Evolutionary conservation across 148 eudicot genomes (phyloP), one percentile per base, ranked within the genome.

Genomic region (Vaccinium macrocarpon): DNA sequence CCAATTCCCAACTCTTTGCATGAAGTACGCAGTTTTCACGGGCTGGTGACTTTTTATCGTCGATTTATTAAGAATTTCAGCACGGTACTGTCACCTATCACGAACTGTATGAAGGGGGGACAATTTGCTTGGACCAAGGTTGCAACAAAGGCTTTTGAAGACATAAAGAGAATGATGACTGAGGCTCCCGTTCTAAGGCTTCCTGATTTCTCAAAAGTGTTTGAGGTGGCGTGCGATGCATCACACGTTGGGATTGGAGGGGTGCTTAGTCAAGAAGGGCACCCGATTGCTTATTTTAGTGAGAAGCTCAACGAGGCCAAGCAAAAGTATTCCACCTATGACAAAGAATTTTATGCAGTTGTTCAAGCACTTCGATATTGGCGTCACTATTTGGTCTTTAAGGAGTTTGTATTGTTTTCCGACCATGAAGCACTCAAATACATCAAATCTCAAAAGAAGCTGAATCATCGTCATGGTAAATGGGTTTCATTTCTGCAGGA

Each of bases 401-500:
- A 9, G 70, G 70, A n/a, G 70, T 62, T n/a, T 62, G 70, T 23
- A n/a, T 62, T 8, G 13, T 62, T 62, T 62, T n/a, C n/a, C 12
- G 13, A 62, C 13, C 70, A 62, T 2, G 29, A 62, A 62, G 61
- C 61, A 56, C 61, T 56, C 21, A 56, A 56, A 16, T 56, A 56
- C 61, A 56, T 56, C 61, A 5, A 56, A 1, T 18, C 61, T 16
- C 21, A 56, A 16, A 56, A 56, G 6, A 56, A 56, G 70, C 29
- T 62, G 27, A n/a, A 62, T 62, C 70, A 62, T 62, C 12, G 0
- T n/a, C 2, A 62, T 62, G 13, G 70, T 2, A 21, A 62, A 27
- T n/a, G 70, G 70, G 70, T n/a, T 62, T 62, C 70, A 23, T 62
- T 62, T n/a, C 70, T 62, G 70, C 29, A 62, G 70, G 70, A 62